A percentile compares a stretch with the other conserved stretches of the same genome.
Conservation (phyloP, 2,329 filamentous ascomycete genomes). For the Hymenoscyphus salicellus region DNA sequence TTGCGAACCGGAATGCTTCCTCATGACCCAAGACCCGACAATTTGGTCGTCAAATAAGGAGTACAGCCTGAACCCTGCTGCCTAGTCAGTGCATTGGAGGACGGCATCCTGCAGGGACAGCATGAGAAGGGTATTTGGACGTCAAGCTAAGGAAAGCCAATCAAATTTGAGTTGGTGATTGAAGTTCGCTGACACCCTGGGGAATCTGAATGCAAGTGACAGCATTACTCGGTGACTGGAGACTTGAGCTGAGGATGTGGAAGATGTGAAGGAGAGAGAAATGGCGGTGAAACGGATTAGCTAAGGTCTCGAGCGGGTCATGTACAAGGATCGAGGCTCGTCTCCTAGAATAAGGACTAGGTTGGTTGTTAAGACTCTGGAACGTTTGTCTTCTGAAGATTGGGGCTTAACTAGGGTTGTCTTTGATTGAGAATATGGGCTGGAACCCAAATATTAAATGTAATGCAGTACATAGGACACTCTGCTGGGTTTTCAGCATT, state of each 20-base stretch:
- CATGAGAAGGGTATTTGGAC: neutral
- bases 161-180: neutral
- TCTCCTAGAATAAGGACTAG: neutral
- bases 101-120: neutral
- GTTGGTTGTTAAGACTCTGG: neutral
- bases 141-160: neutral
- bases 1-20: neutral
- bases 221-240: neutral
- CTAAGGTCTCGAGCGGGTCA: neutral
- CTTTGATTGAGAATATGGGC: too few relatives aligned
- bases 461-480: too few relatives aligned
- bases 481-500: too few relatives aligned
- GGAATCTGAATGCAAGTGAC: neutral
- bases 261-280: neutral
- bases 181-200: neutral
- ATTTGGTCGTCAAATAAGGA: constrained; percentile 1
- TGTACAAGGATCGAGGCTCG: neutral
- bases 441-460: too few relatives aligned
- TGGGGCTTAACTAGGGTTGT: too few relatives aligned
- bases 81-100: neutral
- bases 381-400: neutral
- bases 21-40: neutral
- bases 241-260: neutral
- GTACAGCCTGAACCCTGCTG: neutral
- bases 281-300: neutral